Base-by-base conservation (phyloP, 805 yeast genomes). In the Torulaspora indica region DNA sequence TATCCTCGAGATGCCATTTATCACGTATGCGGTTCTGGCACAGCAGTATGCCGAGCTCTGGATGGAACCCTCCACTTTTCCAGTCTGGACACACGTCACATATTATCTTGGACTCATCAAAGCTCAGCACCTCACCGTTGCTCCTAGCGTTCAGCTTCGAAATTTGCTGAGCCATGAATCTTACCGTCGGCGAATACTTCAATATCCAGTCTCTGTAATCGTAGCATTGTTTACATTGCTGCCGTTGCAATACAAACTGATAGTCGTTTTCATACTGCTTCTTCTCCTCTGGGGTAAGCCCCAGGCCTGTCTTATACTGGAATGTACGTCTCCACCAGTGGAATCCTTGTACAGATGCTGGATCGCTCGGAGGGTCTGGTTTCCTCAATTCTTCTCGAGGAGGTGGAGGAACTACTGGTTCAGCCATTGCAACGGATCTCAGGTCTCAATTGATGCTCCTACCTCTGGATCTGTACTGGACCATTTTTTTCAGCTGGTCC, bases 31-130 rank as follows among this genome's bases (percentile, higher is more conserved):
- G 74, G 64, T 93, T 90, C 49, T 90, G 88, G 66, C 98, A 93
- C 5, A 93, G 66, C 46, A 89, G 70, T 20, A 93, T 81, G 2
- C 98, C 98, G 34, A 78, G 63, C 30, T 87, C 85, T 0, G 98
- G 97, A 60, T 90, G 88, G 64, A 84, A 93, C 2, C 98, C 98
- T 35, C 98, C 98, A 30, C 88, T 82, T 56, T 81, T 78, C 68
- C 75, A 72, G 49, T 86, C 95, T 50, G 84, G 87, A 64, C 98
- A 93, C 8, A 76, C 75, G 42, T 80, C 93, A 63, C 98, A 93
- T 12, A 78, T 71, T 42, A 91, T 57, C 30, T 60, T 60, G 15
- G 61, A 57, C 33, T 59, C 63, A 42, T 59, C 61, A 35, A 63
- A 63, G 12, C 43, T 39, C 24, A 41, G 35, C 8, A 40, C 43